Base-by-base conservation (phyloP, 768 basidiomycete genomes). In the Coprinopsis sp. region DNA sequence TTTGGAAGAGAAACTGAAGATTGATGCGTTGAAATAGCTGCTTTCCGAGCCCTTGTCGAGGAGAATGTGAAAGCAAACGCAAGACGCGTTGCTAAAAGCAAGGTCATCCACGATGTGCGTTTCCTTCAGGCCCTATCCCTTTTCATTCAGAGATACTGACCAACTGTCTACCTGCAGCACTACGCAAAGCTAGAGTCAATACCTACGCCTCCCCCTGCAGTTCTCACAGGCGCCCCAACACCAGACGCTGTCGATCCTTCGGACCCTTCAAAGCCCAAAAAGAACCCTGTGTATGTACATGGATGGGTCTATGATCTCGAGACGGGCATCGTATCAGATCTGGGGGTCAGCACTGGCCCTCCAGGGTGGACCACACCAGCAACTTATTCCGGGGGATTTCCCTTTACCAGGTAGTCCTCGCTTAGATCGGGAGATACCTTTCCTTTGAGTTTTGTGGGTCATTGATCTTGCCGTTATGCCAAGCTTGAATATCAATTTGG, bases 301-400 rank as follows among this genome's bases (percentile, higher is more conserved):
- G 81, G 80, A 5, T 81, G 76, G 76, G 73, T 82, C 25, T 81
- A 80, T 48, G 73, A 81, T 43, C 66, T 82, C 47, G 74, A 72
- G 51, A 73, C 64, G 25, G 80, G 81, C 4, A 58, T 64, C 22
- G 60, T 83, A 38, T 57, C 59, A 28, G 77, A 82, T 52, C 60
- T 84, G 45, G 60, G 66, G 3, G 51, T 79, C 36, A 67, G 70
- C 23, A 58, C 59, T 37, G 70, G 67, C 7, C 65, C 67, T 11
- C 63, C 69, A 25, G 69, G 69, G 1, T 58, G 57, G 31, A 51
- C 55, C n/a, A 61, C 68, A 18, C 67, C 65, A 1, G 16, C 49
- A 13, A 51, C 39, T 23, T 41, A 41, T 49, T 22, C 39, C 18
- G 46, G 38, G 14, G 47, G 47, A 25, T 49, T 49, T 28, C 46